Percentiles rank a stretch among this genome's conserved stretches.
Evolutionary conservation across 2,329 filamentous ascomycete genomes (phyloP).

Genomic region (Ceratocystis albifundus): DNA sequence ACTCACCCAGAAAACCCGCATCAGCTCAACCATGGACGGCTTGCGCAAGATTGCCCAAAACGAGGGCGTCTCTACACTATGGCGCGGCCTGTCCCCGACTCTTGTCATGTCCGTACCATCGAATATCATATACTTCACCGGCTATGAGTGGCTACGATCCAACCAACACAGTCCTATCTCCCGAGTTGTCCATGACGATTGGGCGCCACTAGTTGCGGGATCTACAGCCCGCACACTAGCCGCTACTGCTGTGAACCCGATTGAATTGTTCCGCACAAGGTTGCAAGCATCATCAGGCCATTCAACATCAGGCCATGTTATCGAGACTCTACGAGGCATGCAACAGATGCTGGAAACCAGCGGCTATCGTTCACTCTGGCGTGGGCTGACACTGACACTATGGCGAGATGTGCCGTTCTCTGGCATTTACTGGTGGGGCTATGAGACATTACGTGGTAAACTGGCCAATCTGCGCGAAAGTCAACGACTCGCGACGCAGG

Average conservation of each 20-base stretch:
- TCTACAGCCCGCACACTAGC: slow-evolving; percentile 66
- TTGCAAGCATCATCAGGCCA: slow-evolving; percentile 64
- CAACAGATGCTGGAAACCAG: slow-evolving; percentile 64
- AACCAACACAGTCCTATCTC: slow-evolving; percentile 62
- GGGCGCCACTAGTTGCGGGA: slow-evolving; percentile 70
- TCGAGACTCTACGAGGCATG: slow-evolving; percentile 64
- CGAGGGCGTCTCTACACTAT: slow-evolving; percentile 75
- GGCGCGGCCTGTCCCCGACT: slow-evolving; percentile 89
- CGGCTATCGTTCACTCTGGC: slow-evolving; percentile 77
- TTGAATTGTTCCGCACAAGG: slow-evolving; percentile 87
- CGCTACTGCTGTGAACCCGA: slow-evolving; percentile 71
- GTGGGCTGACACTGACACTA: slow-evolving; percentile 77
- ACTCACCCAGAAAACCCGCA: slow-evolving; percentile 69
- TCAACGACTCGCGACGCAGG: slow-evolving; percentile 11
- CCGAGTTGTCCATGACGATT: slow-evolving; percentile 51
- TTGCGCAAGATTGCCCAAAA: slow-evolving; percentile 89
- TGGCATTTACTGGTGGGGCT: slow-evolving; percentile 95
- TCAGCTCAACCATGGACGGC: slow-evolving; percentile 84
- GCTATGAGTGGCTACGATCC: slow-evolving; percentile 86
- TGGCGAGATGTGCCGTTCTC: slow-evolving; percentile 98
- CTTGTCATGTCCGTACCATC: slow-evolving; percentile 86
- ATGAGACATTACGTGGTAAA: slow-evolving; percentile 66
- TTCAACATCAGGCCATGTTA: slow-evolving; percentile 56
- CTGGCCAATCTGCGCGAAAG: slow-evolving; percentile 48
- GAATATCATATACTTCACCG: slow-evolving; percentile 98